Conservation (phyloP, 2,329 filamentous ascomycete genomes). For the Emmonsiellopsis sp. region DNA sequence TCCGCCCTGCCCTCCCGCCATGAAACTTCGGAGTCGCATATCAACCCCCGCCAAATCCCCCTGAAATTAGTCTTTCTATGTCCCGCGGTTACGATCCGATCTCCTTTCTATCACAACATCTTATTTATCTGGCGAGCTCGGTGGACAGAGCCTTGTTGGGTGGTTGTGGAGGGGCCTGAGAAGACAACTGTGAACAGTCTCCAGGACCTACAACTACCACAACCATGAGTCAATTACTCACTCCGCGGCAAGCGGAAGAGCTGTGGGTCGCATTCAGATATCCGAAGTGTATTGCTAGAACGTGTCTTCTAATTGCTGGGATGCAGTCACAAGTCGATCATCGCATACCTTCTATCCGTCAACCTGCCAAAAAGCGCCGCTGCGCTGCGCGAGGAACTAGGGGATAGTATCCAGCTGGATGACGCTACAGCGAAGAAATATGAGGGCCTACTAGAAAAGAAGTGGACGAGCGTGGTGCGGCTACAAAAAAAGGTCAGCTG, state of each 20-base stretch:
- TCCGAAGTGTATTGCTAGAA: slow-evolving; percentile 6
- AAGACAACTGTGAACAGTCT: not conserved
- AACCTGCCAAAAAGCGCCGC: slow-evolving; percentile 62
- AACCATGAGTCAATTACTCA: slow-evolving; percentile 65
- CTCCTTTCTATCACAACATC: not conserved
- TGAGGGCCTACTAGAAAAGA: slow-evolving; percentile 89
- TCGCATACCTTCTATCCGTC: slow-evolving; percentile 73
- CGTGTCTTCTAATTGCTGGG: slow-evolving; percentile 7
- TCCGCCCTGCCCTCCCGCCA: too few species aligned
- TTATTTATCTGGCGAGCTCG: not conserved
- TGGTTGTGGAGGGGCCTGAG: slow-evolving; percentile 5
- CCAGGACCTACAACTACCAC: not conserved
- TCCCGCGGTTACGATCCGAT: not conserved
- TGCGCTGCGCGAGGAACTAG: slow-evolving; percentile 68
- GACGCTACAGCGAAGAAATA: slow-evolving; percentile 83
- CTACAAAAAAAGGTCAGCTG: slow-evolving; percentile 79
- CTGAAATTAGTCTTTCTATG: not conserved
- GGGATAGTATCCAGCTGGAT: slow-evolving; percentile 61
- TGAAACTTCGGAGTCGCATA: too few species aligned
- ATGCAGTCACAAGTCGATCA: slow-evolving; percentile 79
- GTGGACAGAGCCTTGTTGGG: slow-evolving; percentile 1
- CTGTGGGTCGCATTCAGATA: slow-evolving; percentile 9
- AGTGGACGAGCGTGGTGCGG: slow-evolving; percentile 93
- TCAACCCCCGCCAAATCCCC: too few species aligned
- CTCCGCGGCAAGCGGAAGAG: slow-evolving; percentile 65